phyloP scores from a whole-genome alignment of 495 filamentous ascomycete species.

The Xylaria grammica region DNA sequence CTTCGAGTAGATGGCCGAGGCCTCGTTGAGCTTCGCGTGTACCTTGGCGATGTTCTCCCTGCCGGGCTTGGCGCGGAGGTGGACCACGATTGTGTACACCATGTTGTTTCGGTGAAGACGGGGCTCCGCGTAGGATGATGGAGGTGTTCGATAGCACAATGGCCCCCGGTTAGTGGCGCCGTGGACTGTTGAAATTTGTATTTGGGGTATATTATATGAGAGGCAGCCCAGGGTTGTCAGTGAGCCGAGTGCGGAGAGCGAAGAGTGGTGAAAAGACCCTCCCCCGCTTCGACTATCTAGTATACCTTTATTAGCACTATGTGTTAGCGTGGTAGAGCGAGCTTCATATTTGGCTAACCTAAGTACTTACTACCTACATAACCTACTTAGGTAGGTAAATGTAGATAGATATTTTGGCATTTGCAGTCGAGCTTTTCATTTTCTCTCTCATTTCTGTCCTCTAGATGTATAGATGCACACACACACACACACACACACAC shows the following conservation, averaged over 20 bases:
- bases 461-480: too few species aligned
- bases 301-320: background rate
- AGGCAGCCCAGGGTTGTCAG: background rate
- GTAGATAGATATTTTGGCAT: too few species aligned
- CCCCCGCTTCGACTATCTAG: background rate
- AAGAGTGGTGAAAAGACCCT: background rate
- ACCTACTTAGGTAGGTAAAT: background rate
- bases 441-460: too few species aligned
- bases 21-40: conserved; percentile 69
- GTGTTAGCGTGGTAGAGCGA: too few species aligned
- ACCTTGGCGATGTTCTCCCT: conserved; percentile 63
- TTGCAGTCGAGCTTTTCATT: too few species aligned
- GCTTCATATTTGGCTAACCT: too few species aligned
- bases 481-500: too few species aligned
- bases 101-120: conserved; percentile 37
- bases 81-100: conserved; percentile 63
- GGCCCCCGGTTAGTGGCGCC: background rate
- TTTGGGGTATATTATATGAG: too few species aligned
- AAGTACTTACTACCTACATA: too few species aligned
- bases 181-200: conserved; percentile 1
- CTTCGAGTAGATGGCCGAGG: conserved; percentile 65
- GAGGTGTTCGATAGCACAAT: background rate
- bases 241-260: too few species aligned
- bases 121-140: background rate
- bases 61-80: conserved; percentile 66